A percentile compares a stretch with the other conserved stretches of the same genome.
Evolutionary conservation across 2,329 filamentous ascomycete species (phyloP).

Genomic region (Chaetoscypha palmicola): DNA sequence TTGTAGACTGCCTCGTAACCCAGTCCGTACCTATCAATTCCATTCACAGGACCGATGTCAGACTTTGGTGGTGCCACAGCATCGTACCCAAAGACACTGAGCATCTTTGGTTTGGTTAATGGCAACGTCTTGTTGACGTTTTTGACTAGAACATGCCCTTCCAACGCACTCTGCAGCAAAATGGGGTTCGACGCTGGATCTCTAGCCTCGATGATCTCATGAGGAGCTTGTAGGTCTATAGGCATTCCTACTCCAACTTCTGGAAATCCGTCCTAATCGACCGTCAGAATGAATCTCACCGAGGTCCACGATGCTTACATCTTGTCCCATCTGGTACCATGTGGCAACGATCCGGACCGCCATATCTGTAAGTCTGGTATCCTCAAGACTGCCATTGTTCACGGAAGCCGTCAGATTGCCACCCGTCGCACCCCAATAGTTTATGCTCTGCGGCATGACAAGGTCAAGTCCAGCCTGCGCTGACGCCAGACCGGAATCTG

Average conservation of each 20-base stretch:
- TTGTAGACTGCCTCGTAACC: too few species aligned
- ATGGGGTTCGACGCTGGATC: constrained; percentile 42
- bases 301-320: too few species aligned
- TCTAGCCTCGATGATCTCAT: constrained; percentile 47
- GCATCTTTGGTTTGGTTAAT: constrained; percentile 38
- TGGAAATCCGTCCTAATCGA: too few species aligned
- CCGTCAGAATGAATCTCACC: too few species aligned
- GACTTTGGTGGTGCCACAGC: constrained; percentile 28
- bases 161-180: constrained; percentile 50
- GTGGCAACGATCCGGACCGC: constrained; percentile 48
- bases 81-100: constrained; percentile 59
- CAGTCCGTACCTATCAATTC: too few species aligned
- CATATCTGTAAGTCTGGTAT: constrained; percentile 55
- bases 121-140: constrained; percentile 44
- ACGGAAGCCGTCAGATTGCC: constrained; percentile 45
- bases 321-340: constrained; percentile 54
- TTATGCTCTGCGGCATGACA: constrained; percentile 18
- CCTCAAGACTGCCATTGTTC: constrained; percentile 50
- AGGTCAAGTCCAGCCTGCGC: constrained; percentile 76
- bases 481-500: constrained; percentile 62
- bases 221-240: constrained; percentile 32
- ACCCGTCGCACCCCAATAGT: constrained; percentile 13
- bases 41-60: too few species aligned
- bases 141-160: constrained; percentile 61
- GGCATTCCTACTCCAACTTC: not conserved